Base-by-base conservation (phyloP, 2,329 filamentous ascomycete genomes). In the Phialemoniopsis sp. region DNA sequence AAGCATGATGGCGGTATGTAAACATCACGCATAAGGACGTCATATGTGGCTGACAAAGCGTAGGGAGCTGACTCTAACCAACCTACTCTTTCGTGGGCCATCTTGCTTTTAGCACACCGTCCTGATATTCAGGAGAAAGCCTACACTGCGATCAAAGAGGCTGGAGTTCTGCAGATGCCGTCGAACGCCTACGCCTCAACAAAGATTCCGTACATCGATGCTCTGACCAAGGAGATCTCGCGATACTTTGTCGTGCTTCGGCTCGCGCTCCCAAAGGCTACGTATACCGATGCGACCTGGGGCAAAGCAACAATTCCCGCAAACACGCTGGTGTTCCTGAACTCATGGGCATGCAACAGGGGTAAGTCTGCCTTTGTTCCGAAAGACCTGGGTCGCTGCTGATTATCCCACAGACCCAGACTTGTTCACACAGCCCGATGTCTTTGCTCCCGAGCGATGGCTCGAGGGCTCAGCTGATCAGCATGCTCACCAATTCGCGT, bases 211-310 rank as follows among this genome's bases (percentile, higher is more conserved):
- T 93, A 89, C 57, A 68, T 93, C 43, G 86, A 83, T 0, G 87
- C 87, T 0, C 62, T 93, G 6, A 84, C 87, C 44, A 89, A 89
- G 54, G 88, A 93, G 55, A 80, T 83, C 2, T 69, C 91, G 1
- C 78, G 87, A 18, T 91, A 79, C 68, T 91, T 81, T 74, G 85
- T 81, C 3, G 86, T 91, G 21, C 85, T 90, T 46, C 85, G 86
- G 2, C 83, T 93, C 50, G 88, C 80, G 50, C 70, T 93, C 1
- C 87, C 87, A 0, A 70, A 87, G 4, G 78, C 78, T 13, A 85
- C 72, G 44, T 84, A 86, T 55, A 85, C 82, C 48, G 81, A 86
- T 45, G 86, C 91, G 40, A 67, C 74, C 4, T 90, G 82, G 63
- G 69, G 85, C 17, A 78, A 78, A 13, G 68, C 78, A 1, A 64